Evolutionary conservation across 129 eudicot genomes (phyloP).

Genomic region (Helichrysum umbraculigerum): DNA sequence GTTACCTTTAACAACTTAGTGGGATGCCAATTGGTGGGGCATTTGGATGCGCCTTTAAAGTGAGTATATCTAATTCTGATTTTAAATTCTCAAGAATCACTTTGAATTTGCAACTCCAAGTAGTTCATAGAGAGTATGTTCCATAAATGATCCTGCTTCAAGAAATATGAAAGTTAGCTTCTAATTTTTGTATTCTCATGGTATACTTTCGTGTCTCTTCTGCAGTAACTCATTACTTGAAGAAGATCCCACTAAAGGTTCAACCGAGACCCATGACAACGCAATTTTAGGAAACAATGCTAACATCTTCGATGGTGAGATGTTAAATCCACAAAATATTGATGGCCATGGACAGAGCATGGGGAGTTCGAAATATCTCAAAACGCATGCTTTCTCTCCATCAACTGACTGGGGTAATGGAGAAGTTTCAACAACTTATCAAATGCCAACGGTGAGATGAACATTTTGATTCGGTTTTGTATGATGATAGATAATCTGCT

Average conservation of each 20-base stretch:
- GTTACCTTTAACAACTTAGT: not conserved
- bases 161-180: constrained; percentile 9
- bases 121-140: not conserved
- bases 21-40: not conserved
- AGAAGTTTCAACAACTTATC: constrained; percentile 37
- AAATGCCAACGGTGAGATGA: constrained; percentile 46
- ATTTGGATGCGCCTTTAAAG: not conserved
- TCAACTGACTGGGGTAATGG: constrained; percentile 35
- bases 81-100: not conserved
- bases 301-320: constrained; percentile 25
- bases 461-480: not conserved
- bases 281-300: constrained; percentile 31
- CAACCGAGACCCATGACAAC: constrained; percentile 31
- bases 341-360: constrained; percentile 33
- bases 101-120: not conserved
- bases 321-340: constrained; percentile 26
- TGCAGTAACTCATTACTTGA: constrained; percentile 62
- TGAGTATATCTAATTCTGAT: constrained; percentile 5
- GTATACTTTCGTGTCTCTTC: constrained; percentile 13
- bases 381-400: constrained; percentile 42
- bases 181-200: constrained; percentile 22
- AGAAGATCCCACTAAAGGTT: constrained; percentile 44
- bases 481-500: not conserved
- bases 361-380: constrained; percentile 41
- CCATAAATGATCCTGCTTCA: not conserved